Conservation (phyloP, 371 early-diverging fungal species). For the Vairimorpha necatrix region DNA sequence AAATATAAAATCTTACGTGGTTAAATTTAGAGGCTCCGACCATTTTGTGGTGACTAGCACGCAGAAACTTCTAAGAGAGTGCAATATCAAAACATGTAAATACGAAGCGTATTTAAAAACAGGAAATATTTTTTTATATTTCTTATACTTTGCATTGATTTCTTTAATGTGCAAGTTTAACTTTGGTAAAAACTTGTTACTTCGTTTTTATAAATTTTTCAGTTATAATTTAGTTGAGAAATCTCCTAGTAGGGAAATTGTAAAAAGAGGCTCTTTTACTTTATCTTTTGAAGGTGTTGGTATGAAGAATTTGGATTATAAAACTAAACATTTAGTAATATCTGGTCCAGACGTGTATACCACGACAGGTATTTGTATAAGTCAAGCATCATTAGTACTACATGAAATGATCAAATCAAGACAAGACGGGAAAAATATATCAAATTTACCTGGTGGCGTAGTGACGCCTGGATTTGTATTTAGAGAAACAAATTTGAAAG, state of each 20-base stretch:
- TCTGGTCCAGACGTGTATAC: conserved; percentile 64
- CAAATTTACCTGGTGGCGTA: conserved; percentile 50
- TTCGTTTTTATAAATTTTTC: conserved; percentile 40
- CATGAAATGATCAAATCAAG: conserved; percentile 15
- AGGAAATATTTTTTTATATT: conserved; percentile 23
- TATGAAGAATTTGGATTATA: conserved; percentile 9
- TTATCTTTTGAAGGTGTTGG: conserved; percentile 50
- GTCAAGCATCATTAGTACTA: conserved; percentile 33
- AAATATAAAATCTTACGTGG: conserved; percentile 42
- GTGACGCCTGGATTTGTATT: conserved; percentile 62
- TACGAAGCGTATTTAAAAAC: conserved; percentile 37
- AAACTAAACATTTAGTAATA: conserved; percentile 44
- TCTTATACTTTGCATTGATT: conserved; percentile 28
- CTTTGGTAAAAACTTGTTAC: conserved; percentile 28
- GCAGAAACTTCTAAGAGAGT: conserved; percentile 24
- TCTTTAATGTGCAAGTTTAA: conserved; percentile 29
- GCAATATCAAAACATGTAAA: neutral
- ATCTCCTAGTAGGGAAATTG: conserved; percentile 42
- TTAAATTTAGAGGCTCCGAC: conserved; percentile 60
- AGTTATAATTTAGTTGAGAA: conserved; percentile 52
- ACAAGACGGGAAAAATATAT: neutral
- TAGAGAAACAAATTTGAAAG: conserved; percentile 51
- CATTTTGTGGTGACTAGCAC: conserved; percentile 60
- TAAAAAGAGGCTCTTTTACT: conserved; percentile 52
- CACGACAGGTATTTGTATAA: conserved; percentile 58